Percentiles rank a stretch among this genome's conserved stretches.
Evolutionary conservation across 1,284 basidiomycete genomes (phyloP).

Genomic region (Filobasidium uniguttulatum): DNA sequence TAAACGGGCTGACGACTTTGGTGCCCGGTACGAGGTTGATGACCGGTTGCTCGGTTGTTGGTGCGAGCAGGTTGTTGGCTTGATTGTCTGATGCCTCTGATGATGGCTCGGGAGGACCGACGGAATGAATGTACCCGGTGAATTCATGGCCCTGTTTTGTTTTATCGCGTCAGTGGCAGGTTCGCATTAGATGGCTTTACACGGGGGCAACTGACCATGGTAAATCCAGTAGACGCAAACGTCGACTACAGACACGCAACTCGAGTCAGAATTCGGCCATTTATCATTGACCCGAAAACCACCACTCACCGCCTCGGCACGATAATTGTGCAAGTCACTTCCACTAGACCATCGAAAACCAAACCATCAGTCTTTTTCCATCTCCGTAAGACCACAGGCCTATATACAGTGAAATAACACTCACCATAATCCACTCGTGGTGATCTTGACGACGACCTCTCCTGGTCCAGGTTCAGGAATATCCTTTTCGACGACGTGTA

Average conservation of each 20-base stretch:
- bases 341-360: not conserved
- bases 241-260: not conserved
- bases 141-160: constrained; percentile 57
- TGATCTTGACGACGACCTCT: constrained; percentile 14
- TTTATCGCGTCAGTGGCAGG: not conserved
- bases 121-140: constrained; percentile 49
- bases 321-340: constrained; percentile 13
- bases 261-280: not conserved
- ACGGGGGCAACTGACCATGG: constrained; percentile 7
- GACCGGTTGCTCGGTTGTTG: constrained; percentile 22
- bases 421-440: constrained; percentile 14
- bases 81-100: constrained; percentile 48
- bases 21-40: constrained; percentile 59
- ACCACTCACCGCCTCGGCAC: constrained; percentile 10
- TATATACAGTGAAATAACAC: not conserved
- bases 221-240: constrained; percentile 10
- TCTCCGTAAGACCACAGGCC: not conserved
- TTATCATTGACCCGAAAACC: too few species aligned
- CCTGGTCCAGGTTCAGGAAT: constrained; percentile 11
- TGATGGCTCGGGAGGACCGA: constrained; percentile 16
- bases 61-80: constrained; percentile 32
- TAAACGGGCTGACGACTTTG: constrained; percentile 76
- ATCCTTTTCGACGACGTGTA: constrained; percentile 13
- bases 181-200: not conserved
- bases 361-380: not conserved